Base-by-base conservation (phyloP, 2,329 filamentous ascomycete species). In the Fusarium algeriense region DNA sequence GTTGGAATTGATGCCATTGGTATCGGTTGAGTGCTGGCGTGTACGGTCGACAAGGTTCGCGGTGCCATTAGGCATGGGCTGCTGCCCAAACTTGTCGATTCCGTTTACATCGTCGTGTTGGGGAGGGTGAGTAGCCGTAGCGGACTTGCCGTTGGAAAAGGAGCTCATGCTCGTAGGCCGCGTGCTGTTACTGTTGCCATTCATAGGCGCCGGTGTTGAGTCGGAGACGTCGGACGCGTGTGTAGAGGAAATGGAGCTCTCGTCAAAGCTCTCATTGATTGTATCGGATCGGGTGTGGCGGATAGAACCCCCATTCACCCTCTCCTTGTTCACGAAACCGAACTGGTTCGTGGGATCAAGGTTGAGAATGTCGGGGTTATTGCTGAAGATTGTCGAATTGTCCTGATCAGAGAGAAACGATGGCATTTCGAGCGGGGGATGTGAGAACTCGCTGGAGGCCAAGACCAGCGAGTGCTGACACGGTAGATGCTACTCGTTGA, bases 101-200 rank as follows among this genome's bases (percentile, higher is more conserved):
- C 77, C 72, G 46, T 46, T 34, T 26, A 26, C 49, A 63, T 73
- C 59, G 57, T 78, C 71, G 75, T 79, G 77, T 55, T 61, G 80
- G 48, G 76, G 66, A 67, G 62, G 65, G 32, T 54, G 73, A n/a
- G 77, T 76, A 65, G 76, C 78, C 60, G 80, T 79, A 67, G 78
- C 77, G 62, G 84, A 82, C 73, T 83, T 85, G 71, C 86, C 88
- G 78, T 91, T 90, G 73, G 87, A 85, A 77, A 89, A 77, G 40
- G 88, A 86, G 79, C 84, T 88, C 82, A 90, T 87, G 81, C 86
- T 90, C 76, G 88, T 86, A 9, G 82, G 80, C 49, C 79, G 78
- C 65, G 81, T 82, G 53, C 73, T 75, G 76, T 79, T 82, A 49
- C 74, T 76, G 76, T 79, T 80, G 72, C 82, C 85, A 81, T 84